These are phyloP conservation scores for Globisporangium polare DNA, from an alignment of 352 stramenopile species.

Conservation along the genomic window DNA sequence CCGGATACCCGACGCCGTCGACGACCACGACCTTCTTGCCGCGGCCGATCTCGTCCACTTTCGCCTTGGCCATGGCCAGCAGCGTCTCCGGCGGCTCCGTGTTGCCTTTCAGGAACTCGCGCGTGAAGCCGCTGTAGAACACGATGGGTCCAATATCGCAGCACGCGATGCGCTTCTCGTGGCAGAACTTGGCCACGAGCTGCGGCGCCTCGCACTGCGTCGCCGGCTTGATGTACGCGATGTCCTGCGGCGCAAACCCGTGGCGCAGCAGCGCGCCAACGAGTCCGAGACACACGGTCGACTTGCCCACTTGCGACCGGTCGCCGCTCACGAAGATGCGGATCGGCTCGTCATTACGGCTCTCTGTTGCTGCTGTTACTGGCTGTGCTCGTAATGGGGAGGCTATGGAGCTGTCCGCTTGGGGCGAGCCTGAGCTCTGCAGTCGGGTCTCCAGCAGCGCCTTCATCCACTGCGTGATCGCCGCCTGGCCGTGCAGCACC, in stretches of 20 bases:
- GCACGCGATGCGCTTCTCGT: conserved; percentile 81
- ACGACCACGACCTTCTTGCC: conserved; percentile 93
- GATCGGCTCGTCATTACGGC: conserved; percentile 19
- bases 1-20: conserved; percentile 97
- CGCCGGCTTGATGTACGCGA: conserved; percentile 98
- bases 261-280: conserved; percentile 85
- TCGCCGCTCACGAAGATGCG: conserved; percentile 76
- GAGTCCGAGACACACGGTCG: conserved; percentile 93
- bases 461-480: conserved; percentile 33
- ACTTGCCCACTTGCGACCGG: conserved; percentile 94
- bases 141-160: conserved; percentile 93
- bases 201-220: conserved; percentile 96
- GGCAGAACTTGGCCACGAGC: conserved; percentile 93
- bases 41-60: conserved; percentile 85
- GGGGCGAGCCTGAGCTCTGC: no score
- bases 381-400: background rate
- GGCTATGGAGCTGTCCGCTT: background rate
- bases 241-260: conserved; percentile 54
- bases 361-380: background rate
- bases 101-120: conserved; percentile 93
- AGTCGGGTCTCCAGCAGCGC: conserved; percentile 30
- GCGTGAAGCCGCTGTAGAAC: conserved; percentile 97
- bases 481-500: conserved; percentile 18
- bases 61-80: conserved; percentile 72
- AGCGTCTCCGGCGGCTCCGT: conserved; percentile 83